These are phyloP conservation scores for Peronospora tabacina DNA, from an alignment of 352 stramenopile species.

Conservation along the genomic window DNA sequence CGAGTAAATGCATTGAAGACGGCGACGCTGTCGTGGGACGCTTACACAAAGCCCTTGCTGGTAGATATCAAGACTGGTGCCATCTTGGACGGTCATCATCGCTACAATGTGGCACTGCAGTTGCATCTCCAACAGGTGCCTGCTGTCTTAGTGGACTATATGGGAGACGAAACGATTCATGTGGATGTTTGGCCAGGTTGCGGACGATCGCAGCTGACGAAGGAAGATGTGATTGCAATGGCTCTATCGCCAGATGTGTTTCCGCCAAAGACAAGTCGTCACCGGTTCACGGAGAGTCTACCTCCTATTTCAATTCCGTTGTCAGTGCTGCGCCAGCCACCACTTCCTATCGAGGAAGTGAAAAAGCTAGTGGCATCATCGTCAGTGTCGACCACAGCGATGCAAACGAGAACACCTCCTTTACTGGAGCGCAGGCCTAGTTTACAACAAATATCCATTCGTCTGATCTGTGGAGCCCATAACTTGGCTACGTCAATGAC, in stretches of 20 bases:
- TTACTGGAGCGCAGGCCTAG: slow-evolving; percentile 29
- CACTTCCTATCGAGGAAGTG: slow-evolving; percentile 41
- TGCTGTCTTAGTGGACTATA: slow-evolving; percentile 72
- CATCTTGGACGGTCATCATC: slow-evolving; percentile 80
- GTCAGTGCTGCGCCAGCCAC: slow-evolving; percentile 56
- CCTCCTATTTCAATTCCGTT: slow-evolving; percentile 78
- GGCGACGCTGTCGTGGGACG: slow-evolving; percentile 72
- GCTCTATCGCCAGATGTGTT: slow-evolving; percentile 73
- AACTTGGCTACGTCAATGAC: slow-evolving; percentile 62
- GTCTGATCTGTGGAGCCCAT: slow-evolving; percentile 66
- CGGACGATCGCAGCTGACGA: slow-evolving; percentile 53
- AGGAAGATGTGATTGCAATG: slow-evolving; percentile 81
- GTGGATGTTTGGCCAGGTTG: slow-evolving; percentile 77
- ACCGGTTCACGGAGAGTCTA: slow-evolving; percentile 73
- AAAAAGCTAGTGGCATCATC: slow-evolving; percentile 9
- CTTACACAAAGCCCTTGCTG: slow-evolving; percentile 73
- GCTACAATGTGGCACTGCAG: slow-evolving; percentile 71
- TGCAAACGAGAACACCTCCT: slow-evolving; percentile 10
- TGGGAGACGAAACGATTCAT: slow-evolving; percentile 61
- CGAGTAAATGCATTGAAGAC: slow-evolving; percentile 70
- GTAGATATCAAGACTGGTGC: slow-evolving; percentile 71
- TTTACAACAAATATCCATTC: slow-evolving; percentile 64
- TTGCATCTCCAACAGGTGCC: slow-evolving; percentile 66
- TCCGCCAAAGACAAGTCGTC: slow-evolving; percentile 77
- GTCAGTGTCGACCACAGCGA: slow-evolving; percentile 10